phyloP scores from a whole-genome alignment of 1,284 basidiomycete species.

The Pseudozyma tsukubaensis region DNA sequence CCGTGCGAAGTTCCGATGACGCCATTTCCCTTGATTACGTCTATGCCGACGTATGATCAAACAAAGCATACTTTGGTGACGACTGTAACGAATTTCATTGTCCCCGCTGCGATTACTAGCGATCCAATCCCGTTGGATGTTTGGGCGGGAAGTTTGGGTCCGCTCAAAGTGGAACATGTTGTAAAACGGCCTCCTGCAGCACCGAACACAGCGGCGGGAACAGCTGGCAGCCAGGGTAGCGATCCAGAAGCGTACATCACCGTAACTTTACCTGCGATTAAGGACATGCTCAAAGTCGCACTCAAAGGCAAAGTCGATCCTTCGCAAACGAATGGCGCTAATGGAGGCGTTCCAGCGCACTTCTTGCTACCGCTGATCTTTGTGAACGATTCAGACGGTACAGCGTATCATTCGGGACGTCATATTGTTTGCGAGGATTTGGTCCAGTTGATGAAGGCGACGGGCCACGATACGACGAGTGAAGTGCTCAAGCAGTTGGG shows the following conservation, averaged over 20 bases:
- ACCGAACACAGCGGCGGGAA: too few species aligned
- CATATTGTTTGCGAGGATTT: conserved; percentile 58
- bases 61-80: conserved; percentile 80
- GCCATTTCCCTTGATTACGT: conserved; percentile 86
- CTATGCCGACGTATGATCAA: conserved; percentile 80
- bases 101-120: conserved; percentile 70
- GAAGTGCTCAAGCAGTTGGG: conserved; percentile 55
- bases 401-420: conserved; percentile 60
- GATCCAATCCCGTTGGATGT: conserved; percentile 77
- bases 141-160: conserved; percentile 88
- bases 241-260: conserved; percentile 47
- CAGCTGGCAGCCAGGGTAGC: conserved; percentile 2
- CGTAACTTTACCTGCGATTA: conserved; percentile 49
- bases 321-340: neutral
- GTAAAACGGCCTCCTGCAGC: conserved; percentile 17
- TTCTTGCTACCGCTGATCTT: conserved; percentile 62
- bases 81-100: conserved; percentile 72
- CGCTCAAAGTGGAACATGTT: conserved; percentile 68
- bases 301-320: conserved; percentile 8
- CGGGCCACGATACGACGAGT: conserved; percentile 47
- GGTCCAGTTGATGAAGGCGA: conserved; percentile 54
- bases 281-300: conserved; percentile 36
- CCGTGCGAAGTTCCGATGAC: conserved; percentile 73
- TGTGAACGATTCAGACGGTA: conserved; percentile 62
- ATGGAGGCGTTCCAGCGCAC: conserved; percentile 14